These are phyloP conservation scores for Globisporangium splendens DNA, from an alignment of 352 stramenopile genomes.

Conservation along the genomic window DNA sequence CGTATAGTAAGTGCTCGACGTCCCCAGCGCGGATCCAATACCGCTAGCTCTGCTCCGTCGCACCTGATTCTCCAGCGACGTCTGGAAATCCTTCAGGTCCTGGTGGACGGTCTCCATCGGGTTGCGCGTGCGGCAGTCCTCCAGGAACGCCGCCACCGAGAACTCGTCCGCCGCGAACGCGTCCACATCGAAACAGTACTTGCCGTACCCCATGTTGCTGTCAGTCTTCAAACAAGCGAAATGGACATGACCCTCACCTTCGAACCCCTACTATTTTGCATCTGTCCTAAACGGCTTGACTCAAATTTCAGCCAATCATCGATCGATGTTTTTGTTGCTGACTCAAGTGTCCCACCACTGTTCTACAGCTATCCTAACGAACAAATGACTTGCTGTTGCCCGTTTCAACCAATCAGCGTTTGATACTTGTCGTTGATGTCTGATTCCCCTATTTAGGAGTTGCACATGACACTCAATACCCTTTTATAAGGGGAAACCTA, in stretches of 20 bases:
- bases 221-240: background rate
- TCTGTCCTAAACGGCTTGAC: too few species aligned
- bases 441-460: background rate
- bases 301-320: too few species aligned
- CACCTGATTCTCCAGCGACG: conserved; percentile 82
- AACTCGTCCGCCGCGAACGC: conserved; percentile 77
- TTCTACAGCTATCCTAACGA: background rate
- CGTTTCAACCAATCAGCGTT: background rate
- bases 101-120: conserved; percentile 85
- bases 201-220: conserved; percentile 30
- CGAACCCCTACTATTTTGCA: too few species aligned
- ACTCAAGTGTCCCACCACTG: background rate
- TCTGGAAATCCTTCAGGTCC: conserved; percentile 83
- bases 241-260: background rate
- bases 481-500: background rate
- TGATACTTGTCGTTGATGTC: background rate
- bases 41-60: background rate
- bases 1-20: background rate
- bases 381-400: background rate
- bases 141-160: conserved; percentile 61
- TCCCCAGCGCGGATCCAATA: too few species aligned
- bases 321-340: too few species aligned
- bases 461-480: background rate
- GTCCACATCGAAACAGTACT: conserved; percentile 84
- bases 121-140: conserved; percentile 66